Percentiles rank a stretch among this genome's conserved stretches.
phyloP scores from a whole-genome alignment of 1,284 basidiomycete species.

The Moniliella sp. region DNA sequence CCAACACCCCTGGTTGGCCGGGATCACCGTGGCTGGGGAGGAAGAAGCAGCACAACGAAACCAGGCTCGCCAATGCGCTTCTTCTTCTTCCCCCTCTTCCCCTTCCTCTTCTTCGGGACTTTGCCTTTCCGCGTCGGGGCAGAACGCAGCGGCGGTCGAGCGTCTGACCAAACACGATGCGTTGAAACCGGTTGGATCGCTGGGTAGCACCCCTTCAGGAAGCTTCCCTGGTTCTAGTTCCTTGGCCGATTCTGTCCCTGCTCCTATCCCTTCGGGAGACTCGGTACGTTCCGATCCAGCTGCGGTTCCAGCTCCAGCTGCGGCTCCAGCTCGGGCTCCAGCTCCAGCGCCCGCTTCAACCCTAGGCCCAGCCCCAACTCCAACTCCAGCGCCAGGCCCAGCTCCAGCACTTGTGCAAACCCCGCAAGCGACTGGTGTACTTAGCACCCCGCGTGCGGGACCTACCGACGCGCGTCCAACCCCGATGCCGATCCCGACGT shows the following conservation, averaged over 20 bases:
- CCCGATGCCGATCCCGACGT: neutral
- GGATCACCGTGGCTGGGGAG: slow-evolving; percentile 36
- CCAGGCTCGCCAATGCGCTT: neutral
- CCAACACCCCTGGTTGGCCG: slow-evolving; percentile 65
- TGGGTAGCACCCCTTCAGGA: slow-evolving; percentile 3
- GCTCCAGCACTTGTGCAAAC: neutral
- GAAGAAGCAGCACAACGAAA: slow-evolving; percentile 13
- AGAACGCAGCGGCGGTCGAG: slow-evolving; percentile 1
- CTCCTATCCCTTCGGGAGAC: no score
- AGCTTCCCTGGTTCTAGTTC: slow-evolving; percentile 8
- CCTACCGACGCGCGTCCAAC: neutral
- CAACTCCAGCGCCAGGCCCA: neutral
- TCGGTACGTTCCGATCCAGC: neutral
- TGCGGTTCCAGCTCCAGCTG: no score
- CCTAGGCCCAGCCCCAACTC: no score
- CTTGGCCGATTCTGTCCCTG: no score
- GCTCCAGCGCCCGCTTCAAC: no score
- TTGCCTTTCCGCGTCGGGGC: neutral
- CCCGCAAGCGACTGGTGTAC: neutral
- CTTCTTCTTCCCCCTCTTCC: neutral
- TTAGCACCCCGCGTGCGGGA: neutral
- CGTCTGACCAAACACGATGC: slow-evolving; percentile 6
- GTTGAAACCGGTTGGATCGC: slow-evolving; percentile 4
- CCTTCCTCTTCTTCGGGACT: neutral
- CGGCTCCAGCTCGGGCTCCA: no score